Percentiles rank a stretch among this genome's conserved stretches.
phyloP scores from a whole-genome alignment of 352 stramenopile species.

The Phytophthora melonis region DNA sequence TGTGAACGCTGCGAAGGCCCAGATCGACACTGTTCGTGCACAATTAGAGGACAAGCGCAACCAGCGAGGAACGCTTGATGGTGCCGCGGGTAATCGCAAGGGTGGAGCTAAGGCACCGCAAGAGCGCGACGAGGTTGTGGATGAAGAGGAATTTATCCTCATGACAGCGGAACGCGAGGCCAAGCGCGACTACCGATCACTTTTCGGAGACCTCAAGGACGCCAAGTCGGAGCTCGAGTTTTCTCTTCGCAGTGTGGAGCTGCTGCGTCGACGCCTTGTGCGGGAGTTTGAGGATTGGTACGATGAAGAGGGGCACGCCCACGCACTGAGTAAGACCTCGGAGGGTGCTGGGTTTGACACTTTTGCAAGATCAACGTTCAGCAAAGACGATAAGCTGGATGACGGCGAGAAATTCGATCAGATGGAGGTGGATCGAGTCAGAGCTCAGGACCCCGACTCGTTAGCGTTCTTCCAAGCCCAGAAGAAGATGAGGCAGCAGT shows the following conservation, averaged over 20 bases:
- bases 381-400: slow-evolving; percentile 86
- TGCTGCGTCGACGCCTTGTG: slow-evolving; percentile 79
- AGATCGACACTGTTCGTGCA: slow-evolving; percentile 73
- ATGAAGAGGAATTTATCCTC: slow-evolving; percentile 93
- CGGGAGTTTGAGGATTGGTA: slow-evolving; percentile 90
- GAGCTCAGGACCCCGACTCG: slow-evolving; percentile 89
- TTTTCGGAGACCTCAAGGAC: slow-evolving; percentile 90
- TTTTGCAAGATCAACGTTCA: slow-evolving; percentile 31
- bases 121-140: slow-evolving; percentile 83
- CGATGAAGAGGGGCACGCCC: slow-evolving; percentile 56
- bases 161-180: slow-evolving; percentile 87
- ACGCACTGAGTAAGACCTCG: slow-evolving; percentile 46
- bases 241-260: slow-evolving; percentile 71
- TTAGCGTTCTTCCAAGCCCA: slow-evolving; percentile 94
- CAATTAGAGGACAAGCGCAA: slow-evolving; percentile 77
- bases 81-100: slow-evolving; percentile 4
- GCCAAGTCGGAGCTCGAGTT: slow-evolving; percentile 76
- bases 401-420: slow-evolving; percentile 93
- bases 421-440: slow-evolving; percentile 90
- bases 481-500: slow-evolving; percentile 86
- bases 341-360: slow-evolving; percentile 33
- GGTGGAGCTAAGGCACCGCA: slow-evolving; percentile 16
- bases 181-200: slow-evolving; percentile 85
- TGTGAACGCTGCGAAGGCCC: slow-evolving; percentile 82
- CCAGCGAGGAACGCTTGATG: slow-evolving; percentile 28